Conservation (phyloP, 2,329 filamentous ascomycete genomes). For the Alternaria dauci region DNA sequence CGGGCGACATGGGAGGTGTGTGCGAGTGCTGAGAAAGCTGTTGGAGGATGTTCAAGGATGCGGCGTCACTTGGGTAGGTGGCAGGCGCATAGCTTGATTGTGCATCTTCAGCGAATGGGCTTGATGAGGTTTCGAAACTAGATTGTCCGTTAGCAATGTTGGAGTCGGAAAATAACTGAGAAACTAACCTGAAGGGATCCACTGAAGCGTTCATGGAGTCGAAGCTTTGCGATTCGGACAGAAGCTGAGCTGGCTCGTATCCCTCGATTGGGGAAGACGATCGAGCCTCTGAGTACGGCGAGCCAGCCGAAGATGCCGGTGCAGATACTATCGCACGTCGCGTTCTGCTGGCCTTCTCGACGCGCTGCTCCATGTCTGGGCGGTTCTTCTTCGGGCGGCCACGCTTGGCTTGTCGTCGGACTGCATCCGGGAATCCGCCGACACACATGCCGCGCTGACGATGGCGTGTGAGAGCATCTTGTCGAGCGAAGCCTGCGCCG, state of each 20-base stretch:
- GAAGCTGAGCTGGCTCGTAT: conserved; percentile 32
- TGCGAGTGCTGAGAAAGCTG: conserved; percentile 47
- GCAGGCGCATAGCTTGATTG: conserved; percentile 41
- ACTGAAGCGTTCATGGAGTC: conserved; percentile 37
- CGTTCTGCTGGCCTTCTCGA: conserved; percentile 65
- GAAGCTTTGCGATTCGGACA: conserved; percentile 39
- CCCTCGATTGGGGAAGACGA: conserved; percentile 41
- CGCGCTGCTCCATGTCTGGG: conserved; percentile 66
- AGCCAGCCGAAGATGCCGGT: conserved; percentile 46
- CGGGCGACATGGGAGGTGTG: conserved; percentile 51
- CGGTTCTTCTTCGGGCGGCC: conserved; percentile 70
- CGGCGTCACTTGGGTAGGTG: conserved; percentile 40
- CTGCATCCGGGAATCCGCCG: conserved; percentile 85
- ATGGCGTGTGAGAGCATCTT: conserved; percentile 93
- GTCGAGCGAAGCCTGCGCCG: conserved; percentile 91
- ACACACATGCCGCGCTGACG: conserved; percentile 96
- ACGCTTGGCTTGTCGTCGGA: conserved; percentile 72
- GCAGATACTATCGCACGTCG: conserved; percentile 51
- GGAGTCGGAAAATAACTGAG: not conserved
- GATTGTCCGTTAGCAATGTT: conserved; percentile 23
- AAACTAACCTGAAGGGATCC: conserved; percentile 43
- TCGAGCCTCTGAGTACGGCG: conserved; percentile 42
- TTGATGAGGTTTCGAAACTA: conserved; percentile 45
- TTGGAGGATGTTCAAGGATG: conserved; percentile 47
- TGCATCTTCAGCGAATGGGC: conserved; percentile 37